Conservation (phyloP, 352 stramenopile genomes). For the Globisporangium nodosum region DNA sequence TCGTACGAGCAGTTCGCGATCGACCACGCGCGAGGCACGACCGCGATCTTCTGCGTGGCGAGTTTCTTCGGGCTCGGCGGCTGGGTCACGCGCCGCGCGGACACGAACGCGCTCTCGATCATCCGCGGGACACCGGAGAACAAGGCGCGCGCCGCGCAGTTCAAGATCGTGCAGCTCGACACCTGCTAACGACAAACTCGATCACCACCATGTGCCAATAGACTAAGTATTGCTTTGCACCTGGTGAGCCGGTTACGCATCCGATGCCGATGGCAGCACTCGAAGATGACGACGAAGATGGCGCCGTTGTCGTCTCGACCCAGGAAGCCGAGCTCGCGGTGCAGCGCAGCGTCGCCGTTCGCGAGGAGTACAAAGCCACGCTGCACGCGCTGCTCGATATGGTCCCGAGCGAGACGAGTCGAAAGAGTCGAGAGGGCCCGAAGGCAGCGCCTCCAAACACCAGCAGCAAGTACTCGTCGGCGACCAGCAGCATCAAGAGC, state of each 20-base stretch:
- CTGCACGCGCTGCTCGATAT: constrained; percentile 2
- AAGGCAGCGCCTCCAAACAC: neutral
- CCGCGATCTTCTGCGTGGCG: constrained; percentile 53
- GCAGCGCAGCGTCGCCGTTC: constrained; percentile 34
- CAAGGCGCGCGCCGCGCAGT: constrained; percentile 46
- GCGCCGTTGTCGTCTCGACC: constrained; percentile 2
- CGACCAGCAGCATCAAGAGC: neutral
- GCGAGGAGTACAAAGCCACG: constrained; percentile 36
- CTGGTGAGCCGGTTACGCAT: neutral
- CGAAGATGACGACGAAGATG: neutral
- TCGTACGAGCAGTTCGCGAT: constrained; percentile 80
- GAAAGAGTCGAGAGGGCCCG: neutral
- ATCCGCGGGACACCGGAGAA: constrained; percentile 62
- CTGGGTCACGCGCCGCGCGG: constrained; percentile 34
- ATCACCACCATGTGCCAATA: neutral
- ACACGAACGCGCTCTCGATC: constrained; percentile 32
- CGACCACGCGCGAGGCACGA: constrained; percentile 34
- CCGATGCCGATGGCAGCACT: neutral
- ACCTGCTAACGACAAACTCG: neutral
- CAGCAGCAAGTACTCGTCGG: neutral
- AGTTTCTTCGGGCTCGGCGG: constrained; percentile 72
- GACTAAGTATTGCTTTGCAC: neutral
- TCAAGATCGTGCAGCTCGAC: constrained; percentile 57
- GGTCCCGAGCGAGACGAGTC: neutral
- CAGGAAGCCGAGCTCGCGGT: constrained; percentile 37